phyloP scores from a whole-genome alignment of 2,329 filamentous ascomycete genomes.

The Dactylella cylindrospora region DNA sequence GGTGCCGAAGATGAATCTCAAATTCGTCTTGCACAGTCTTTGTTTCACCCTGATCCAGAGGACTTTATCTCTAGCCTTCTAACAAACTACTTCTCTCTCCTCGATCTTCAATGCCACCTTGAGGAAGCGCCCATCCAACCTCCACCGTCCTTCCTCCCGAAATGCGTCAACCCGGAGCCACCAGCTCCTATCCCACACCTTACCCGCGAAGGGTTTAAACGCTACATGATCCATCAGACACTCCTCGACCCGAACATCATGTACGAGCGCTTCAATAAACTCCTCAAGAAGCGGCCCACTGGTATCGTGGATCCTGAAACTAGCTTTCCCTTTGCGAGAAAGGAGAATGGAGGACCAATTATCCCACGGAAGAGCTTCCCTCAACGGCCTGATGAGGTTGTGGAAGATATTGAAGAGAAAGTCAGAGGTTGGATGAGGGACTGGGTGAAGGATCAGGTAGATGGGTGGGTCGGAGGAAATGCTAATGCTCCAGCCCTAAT shows the following conservation, averaged over 20 bases:
- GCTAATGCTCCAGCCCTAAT: too few species aligned
- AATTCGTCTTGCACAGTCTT: constrained; percentile 30
- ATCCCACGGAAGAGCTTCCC: constrained; percentile 35
- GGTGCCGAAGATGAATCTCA: constrained; percentile 34
- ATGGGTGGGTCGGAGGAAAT: constrained; percentile 26
- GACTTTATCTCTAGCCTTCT: constrained; percentile 41
- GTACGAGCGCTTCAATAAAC: constrained; percentile 31
- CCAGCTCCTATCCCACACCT: constrained; percentile 25
- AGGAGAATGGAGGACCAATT: constrained; percentile 21
- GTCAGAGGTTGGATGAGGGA: constrained; percentile 35
- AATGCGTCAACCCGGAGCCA: constrained; percentile 38
- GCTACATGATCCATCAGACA: constrained; percentile 33
- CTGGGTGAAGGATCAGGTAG: constrained; percentile 33
- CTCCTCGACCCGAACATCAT: constrained; percentile 25
- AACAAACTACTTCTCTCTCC: constrained; percentile 29
- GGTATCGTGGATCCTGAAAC: constrained; percentile 38
- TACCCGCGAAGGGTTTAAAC: constrained; percentile 24
- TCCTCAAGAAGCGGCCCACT: constrained; percentile 19
- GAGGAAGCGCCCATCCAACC: constrained; percentile 32
- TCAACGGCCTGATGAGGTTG: constrained; percentile 3
- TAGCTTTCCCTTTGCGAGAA: constrained; percentile 22
- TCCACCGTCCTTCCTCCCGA: constrained; percentile 36
- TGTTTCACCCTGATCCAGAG: constrained; percentile 36
- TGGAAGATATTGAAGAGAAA: constrained; percentile 37
- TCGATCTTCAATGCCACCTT: constrained; percentile 18